Conservation (phyloP, 805 yeast species). For the Ogataea naganishii region DNA sequence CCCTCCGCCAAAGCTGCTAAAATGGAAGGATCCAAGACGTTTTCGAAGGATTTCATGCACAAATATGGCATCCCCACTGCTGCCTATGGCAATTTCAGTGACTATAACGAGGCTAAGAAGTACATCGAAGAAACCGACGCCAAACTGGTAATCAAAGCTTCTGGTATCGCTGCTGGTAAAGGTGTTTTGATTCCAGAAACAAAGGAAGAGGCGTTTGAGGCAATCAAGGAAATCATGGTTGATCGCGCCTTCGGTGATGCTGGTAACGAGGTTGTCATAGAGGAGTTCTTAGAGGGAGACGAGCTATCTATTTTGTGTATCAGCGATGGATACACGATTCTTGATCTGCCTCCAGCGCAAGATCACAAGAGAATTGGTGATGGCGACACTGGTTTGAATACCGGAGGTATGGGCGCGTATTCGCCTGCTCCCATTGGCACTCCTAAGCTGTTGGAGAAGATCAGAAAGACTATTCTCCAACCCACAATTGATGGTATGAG, state of each 20-base stretch:
- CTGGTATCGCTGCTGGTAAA: slow-evolving; percentile 98
- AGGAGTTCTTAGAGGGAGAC: slow-evolving; percentile 94
- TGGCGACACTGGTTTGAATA: slow-evolving; percentile 88
- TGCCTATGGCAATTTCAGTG: slow-evolving; percentile 70
- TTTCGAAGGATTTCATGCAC: slow-evolving; percentile 89
- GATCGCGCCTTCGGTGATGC: slow-evolving; percentile 85
- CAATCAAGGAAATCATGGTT: slow-evolving; percentile 83
- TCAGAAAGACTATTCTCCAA: slow-evolving; percentile 67
- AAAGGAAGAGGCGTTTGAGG: slow-evolving; percentile 77
- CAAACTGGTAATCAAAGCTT: slow-evolving; percentile 88
- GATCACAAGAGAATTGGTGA: slow-evolving; percentile 95
- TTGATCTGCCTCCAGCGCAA: slow-evolving; percentile 93
- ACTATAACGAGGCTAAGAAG: slow-evolving; percentile 64
- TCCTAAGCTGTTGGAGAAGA: slow-evolving; percentile 55
- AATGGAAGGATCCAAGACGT: slow-evolving; percentile 96
- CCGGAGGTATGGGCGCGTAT: slow-evolving; percentile 99
- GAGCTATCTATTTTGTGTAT: slow-evolving; percentile 89
- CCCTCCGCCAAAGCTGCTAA: slow-evolving; percentile 86
- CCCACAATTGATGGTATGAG: slow-evolving; percentile 97
- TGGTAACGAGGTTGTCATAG: slow-evolving; percentile 91
- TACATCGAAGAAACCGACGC: slow-evolving; percentile 60
- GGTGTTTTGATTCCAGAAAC: slow-evolving; percentile 90
- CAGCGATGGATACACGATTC: slow-evolving; percentile 86
- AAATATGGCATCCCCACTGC: slow-evolving; percentile 94
- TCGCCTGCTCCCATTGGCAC: slow-evolving; percentile 98